Conservation (phyloP, 345 rosid genomes). For the Tarenaya hassleriana region DNA sequence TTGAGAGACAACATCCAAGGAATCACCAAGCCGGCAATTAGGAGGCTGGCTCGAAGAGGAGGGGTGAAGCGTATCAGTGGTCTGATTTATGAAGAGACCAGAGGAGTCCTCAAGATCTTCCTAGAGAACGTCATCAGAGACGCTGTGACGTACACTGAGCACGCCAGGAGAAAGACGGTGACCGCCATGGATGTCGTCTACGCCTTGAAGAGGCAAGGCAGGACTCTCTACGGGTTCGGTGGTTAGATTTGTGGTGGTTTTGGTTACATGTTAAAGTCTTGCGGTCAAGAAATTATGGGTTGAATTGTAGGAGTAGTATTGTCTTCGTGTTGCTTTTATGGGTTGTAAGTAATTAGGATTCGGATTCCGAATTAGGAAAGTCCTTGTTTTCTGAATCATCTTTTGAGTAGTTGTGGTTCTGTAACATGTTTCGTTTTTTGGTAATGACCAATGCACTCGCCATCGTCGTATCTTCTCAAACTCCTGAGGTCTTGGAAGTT, state of each 20-base stretch:
- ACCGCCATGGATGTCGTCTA: conserved; percentile 48
- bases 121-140: conserved; percentile 42
- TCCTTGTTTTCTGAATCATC: no score
- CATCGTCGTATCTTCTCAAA: no score
- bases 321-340: no score
- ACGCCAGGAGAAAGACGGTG: conserved; percentile 42
- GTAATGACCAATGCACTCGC: no score
- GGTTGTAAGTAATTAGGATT: no score
- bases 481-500: no score
- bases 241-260: conserved; percentile 22
- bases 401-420: no score
- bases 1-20: conserved; percentile 43
- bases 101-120: conserved; percentile 42
- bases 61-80: conserved; percentile 50
- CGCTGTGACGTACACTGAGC: conserved; percentile 39
- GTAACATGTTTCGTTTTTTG: no score
- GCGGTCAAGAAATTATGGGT: no score
- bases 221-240: conserved; percentile 43
- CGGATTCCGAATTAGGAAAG: no score
- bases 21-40: conserved; percentile 12
- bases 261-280: no score
- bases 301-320: no score
- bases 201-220: conserved; percentile 44
- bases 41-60: conserved; percentile 41
- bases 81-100: conserved; percentile 40